These are phyloP conservation scores for Huiozyma sinensis DNA, from an alignment of 805 yeast genomes.

Conservation along the genomic window DNA sequence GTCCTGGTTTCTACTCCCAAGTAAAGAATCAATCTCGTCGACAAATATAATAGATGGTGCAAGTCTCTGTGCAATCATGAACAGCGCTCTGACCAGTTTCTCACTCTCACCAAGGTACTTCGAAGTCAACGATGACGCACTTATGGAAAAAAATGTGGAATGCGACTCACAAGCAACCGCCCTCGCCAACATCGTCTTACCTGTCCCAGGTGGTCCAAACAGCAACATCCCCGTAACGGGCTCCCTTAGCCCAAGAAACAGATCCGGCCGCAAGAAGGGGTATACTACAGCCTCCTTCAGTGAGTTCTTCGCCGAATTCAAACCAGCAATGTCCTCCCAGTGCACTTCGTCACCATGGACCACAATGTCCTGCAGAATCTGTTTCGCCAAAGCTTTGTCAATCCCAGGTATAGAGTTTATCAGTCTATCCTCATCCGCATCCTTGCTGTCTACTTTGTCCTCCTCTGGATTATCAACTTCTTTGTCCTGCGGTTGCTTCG, in stretches of 20 bases:
- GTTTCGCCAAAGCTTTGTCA: conserved; percentile 68
- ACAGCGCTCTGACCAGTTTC: conserved; percentile 80
- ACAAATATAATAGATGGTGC: conserved; percentile 92
- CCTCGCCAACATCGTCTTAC: conserved; percentile 92
- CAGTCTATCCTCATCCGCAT: conserved; percentile 15
- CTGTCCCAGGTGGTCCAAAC: conserved; percentile 99
- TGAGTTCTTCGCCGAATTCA: conserved; percentile 78
- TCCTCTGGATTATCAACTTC: not conserved
- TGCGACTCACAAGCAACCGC: conserved; percentile 94
- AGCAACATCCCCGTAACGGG: conserved; percentile 94
- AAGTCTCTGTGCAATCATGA: conserved; percentile 69
- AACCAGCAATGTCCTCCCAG: conserved; percentile 94
- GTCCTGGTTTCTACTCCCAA: conserved; percentile 53
- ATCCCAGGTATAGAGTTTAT: conserved; percentile 45
- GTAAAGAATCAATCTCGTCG: conserved; percentile 88
- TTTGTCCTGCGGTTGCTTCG: not conserved
- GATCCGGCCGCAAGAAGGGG: conserved; percentile 88
- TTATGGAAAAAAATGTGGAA: conserved; percentile 84
- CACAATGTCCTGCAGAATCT: conserved; percentile 78
- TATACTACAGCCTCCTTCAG: conserved; percentile 91
- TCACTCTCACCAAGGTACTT: conserved; percentile 88
- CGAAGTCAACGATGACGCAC: conserved; percentile 83
- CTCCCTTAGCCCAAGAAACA: conserved; percentile 81
- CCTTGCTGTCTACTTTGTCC: not conserved
- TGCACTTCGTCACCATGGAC: conserved; percentile 82